These are phyloP conservation scores for Taiozyma sp. DNA, from an alignment of 1,139 yeast genomes.

Conservation along the genomic window DNA sequence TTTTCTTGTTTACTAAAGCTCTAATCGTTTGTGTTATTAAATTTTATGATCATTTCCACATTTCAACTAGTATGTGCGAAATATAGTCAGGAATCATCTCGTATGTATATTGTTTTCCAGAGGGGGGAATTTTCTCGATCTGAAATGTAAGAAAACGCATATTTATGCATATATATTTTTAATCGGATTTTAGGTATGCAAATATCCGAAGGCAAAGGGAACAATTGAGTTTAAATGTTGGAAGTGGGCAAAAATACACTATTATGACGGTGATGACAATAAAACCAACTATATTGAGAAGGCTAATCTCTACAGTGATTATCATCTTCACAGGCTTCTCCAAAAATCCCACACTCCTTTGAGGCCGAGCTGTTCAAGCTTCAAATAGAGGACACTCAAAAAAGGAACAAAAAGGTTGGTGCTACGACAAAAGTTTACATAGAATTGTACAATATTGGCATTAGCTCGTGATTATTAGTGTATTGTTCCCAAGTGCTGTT, in stretches of 20 bases:
- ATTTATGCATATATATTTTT: background rate
- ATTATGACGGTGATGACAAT: too few species aligned
- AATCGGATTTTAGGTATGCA: background rate
- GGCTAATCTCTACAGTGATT: too few species aligned
- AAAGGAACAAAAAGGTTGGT: too few species aligned
- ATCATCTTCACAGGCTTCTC: too few species aligned
- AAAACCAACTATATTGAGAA: too few species aligned
- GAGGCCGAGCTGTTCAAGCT: too few species aligned
- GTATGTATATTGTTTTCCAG: background rate
- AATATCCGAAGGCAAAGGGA: background rate
- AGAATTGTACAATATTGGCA: background rate
- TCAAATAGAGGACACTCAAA: too few species aligned
- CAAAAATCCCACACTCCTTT: too few species aligned
- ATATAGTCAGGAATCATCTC: background rate
- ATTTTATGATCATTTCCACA: background rate
- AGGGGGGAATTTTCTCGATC: conserved; percentile 2
- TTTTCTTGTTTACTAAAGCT: background rate
- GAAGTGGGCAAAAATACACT: background rate
- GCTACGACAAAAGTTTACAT: too few species aligned
- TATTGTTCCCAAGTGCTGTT: background rate
- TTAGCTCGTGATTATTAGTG: background rate
- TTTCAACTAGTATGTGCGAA: background rate
- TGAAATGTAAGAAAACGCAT: background rate
- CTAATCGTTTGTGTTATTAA: background rate
- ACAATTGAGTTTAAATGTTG: background rate